A percentile compares a stretch with the other conserved stretches of the same genome.
Evolutionary conservation across 75 land plant genomes (phyloP).

Genomic region (Gnetum montanum): DNA sequence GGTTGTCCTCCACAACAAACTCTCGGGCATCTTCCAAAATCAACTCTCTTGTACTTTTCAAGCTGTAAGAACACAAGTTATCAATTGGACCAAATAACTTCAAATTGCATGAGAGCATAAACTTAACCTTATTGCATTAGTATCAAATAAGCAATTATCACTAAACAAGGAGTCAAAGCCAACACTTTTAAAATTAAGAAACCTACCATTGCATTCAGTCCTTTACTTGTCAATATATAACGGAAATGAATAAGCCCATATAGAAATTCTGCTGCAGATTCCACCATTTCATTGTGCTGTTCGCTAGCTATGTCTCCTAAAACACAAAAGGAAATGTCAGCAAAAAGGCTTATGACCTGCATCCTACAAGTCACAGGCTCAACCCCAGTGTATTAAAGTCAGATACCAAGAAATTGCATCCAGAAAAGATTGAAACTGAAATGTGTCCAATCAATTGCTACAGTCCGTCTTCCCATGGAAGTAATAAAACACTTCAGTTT

Average conservation of each 20-base stretch:
- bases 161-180: no score
- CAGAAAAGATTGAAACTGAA: background rate
- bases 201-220: constrained; percentile 54
- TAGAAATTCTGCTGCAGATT: constrained; percentile 78
- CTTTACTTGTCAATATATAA: constrained; percentile 73
- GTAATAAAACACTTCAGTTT: no score
- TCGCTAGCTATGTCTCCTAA: constrained; percentile 68
- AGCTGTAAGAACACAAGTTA: constrained; percentile 37
- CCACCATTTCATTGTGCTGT: constrained; percentile 67
- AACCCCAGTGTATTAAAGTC: background rate
- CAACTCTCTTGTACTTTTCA: constrained; percentile 67
- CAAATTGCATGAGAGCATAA: no score
- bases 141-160: no score
- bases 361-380: no score
- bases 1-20: constrained; percentile 82
- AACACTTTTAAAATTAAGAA: no score
- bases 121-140: no score
- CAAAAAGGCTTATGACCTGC: background rate
- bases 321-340: constrained; percentile 2
- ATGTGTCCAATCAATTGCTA: background rate
- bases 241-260: constrained; percentile 92
- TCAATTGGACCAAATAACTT: no score
- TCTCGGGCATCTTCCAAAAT: constrained; percentile 80
- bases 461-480: no score
- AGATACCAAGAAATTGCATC: background rate